phyloP scores from a whole-genome alignment of 2,329 filamentous ascomycete genomes.

The Xylogone sp. region DNA sequence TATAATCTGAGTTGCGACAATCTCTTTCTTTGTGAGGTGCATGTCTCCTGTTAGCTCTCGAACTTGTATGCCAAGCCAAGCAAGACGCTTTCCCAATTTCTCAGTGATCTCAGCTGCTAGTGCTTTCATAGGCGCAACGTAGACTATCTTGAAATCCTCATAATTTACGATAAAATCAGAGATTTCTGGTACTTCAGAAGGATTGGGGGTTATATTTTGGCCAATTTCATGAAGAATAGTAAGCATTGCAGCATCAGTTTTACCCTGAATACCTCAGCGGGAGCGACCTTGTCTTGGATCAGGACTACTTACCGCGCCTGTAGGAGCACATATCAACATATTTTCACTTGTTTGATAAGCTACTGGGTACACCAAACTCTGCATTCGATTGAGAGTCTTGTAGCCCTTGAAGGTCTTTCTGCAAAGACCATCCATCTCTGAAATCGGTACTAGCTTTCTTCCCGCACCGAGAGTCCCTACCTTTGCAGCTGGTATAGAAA shows the following conservation, averaged over 20 bases:
- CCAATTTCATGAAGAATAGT: constrained; percentile 88
- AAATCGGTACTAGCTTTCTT: constrained; percentile 73
- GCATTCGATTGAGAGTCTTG: constrained; percentile 93
- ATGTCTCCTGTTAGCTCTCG: constrained; percentile 97
- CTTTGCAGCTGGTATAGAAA: constrained; percentile 76
- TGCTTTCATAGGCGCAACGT: constrained; percentile 98
- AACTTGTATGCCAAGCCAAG: constrained; percentile 89
- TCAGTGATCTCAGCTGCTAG: constrained; percentile 94
- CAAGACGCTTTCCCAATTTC: constrained; percentile 85
- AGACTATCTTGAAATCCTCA: constrained; percentile 96
- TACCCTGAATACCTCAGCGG: constrained; percentile 55
- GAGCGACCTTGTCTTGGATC: neutral
- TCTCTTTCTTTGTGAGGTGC: constrained; percentile 96
- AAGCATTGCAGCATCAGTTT: constrained; percentile 97
- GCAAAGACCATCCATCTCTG: constrained; percentile 84
- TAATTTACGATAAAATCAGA: constrained; percentile 77
- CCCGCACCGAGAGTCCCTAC: constrained; percentile 70
- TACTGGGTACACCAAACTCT: constrained; percentile 92
- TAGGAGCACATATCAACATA: constrained; percentile 97
- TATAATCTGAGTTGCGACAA: constrained; percentile 94
- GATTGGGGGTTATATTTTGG: constrained; percentile 79
- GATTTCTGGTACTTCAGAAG: constrained; percentile 67
- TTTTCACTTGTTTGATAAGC: constrained; percentile 96
- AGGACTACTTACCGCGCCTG: constrained; percentile 65
- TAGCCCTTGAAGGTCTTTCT: constrained; percentile 91